Base-by-base conservation (phyloP, 2,329 filamentous ascomycete genomes). In the Ceratocystis colombiana region DNA sequence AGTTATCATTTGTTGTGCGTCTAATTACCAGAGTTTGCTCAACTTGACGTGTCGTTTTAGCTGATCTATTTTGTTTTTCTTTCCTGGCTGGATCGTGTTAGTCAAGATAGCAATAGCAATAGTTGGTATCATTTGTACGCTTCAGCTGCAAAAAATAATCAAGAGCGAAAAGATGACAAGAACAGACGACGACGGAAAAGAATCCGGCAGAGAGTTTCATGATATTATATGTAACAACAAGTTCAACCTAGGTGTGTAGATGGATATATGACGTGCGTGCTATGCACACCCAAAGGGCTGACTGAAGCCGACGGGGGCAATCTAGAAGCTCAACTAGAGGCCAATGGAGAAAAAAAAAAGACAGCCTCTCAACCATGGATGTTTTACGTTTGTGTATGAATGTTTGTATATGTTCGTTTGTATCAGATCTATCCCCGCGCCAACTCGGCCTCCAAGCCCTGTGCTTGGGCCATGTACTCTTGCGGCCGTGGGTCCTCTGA, bases 401-500 rank as follows among this genome's bases (percentile, higher is more conserved):
- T 41, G 37, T 12, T 41, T 41, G 33, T 37, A 37, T 37, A 10
- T 37, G 33, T 37, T 37, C 33, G 44, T 3, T 15, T 25, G 2
- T 20, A 28, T 41, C 41, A 57, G n/a, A 37, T 28, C 48, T 66
- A 66, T 22, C 65, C 66, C 30, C 66, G 62, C 17, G 81, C 81
- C 50, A 86, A 77, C 68, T 86, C 84, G 33, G 81, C 81, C 75
- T 86, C 84, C 22, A 86, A 76, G 3, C 79, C 79, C 53, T 77
- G 77, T 57, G 76, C 74, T 45, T 79, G 78, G 61, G 76, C 73
- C 37, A 77, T 73, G 70, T 84, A 84, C 72, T 85, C 83, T 71
- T 85, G 82, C 5, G 83, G 83, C 50, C 83, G 75, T 6, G 83
- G 83, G 65, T 85, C 83, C 70, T 85, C 81, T 17, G 80, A 78